A percentile compares a stretch with the other conserved stretches of the same genome.
These are phyloP conservation scores for Penicillium coffeae DNA, from an alignment of 495 filamentous ascomycete species.

Conservation along the genomic window DNA sequence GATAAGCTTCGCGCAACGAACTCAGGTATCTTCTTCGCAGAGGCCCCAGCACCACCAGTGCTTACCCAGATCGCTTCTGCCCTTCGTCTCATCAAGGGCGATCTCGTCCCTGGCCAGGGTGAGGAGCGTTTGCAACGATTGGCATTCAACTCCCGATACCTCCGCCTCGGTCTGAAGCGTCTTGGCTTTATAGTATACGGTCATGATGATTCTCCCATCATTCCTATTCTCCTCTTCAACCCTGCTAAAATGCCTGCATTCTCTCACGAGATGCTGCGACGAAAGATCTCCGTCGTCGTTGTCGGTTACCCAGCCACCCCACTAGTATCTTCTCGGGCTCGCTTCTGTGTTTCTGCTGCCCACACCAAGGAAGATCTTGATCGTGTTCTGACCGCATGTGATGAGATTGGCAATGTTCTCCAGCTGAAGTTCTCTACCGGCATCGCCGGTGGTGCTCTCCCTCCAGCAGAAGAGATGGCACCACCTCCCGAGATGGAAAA, in stretches of 20 bases:
- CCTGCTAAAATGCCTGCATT: slow-evolving; percentile 97
- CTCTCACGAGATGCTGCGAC: slow-evolving; percentile 94
- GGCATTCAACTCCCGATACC: slow-evolving; percentile 97
- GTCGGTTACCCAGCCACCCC: slow-evolving; percentile 98
- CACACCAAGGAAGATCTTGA: slow-evolving; percentile 99
- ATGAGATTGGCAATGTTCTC: slow-evolving; percentile 86
- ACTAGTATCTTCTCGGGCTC: slow-evolving; percentile 85
- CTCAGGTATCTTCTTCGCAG: slow-evolving; percentile 80
- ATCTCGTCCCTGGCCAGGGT: slow-evolving; percentile 83
- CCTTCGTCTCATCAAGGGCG: slow-evolving; percentile 82
- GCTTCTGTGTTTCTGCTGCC: slow-evolving; percentile 92
- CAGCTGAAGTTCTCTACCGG: slow-evolving; percentile 96
- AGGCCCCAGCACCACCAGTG: slow-evolving; percentile 81
- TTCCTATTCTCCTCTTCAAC: slow-evolving; percentile 90
- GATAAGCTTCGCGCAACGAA: slow-evolving; percentile 84
- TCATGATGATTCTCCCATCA: slow-evolving; percentile 96
- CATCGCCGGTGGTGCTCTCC: slow-evolving; percentile 79
- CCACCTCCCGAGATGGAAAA: slow-evolving; percentile 70
- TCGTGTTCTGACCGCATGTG: slow-evolving; percentile 81
- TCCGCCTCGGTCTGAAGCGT: slow-evolving; percentile 92
- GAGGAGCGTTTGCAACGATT: slow-evolving; percentile 94
- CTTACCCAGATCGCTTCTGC: slow-evolving; percentile 83
- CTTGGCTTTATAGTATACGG: slow-evolving; percentile 96
- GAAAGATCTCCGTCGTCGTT: slow-evolving; percentile 97
- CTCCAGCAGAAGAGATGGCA: slow-evolving; percentile 63